Percentiles rank a stretch among this genome's conserved stretches.
Evolutionary conservation across 2,329 filamentous ascomycete genomes (phyloP).

Genomic region (Penicillium sp.): DNA sequence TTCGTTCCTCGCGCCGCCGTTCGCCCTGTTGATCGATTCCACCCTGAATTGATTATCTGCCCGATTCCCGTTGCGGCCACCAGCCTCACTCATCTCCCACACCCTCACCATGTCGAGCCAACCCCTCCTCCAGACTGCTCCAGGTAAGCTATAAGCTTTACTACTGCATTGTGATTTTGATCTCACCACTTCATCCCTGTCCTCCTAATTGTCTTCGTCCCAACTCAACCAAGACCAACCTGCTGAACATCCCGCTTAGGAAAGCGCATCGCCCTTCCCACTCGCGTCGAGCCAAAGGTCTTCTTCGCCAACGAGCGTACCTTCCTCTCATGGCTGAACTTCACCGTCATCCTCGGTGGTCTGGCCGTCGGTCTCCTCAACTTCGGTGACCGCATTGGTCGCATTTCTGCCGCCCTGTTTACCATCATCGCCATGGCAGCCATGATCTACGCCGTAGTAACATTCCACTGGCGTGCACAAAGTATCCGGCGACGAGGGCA

Average conservation of each 20-base stretch:
- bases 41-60: background rate
- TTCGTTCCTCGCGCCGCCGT: constrained; percentile 10
- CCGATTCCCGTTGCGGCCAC: background rate
- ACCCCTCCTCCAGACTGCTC: constrained; percentile 90
- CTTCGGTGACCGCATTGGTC: constrained; percentile 92
- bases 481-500: constrained; percentile 89
- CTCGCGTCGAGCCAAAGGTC: constrained; percentile 97
- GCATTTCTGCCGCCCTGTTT: constrained; percentile 91
- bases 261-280: constrained; percentile 97
- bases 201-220: background rate
- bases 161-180: background rate
- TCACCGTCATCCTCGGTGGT: constrained; percentile 96
- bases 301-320: constrained; percentile 99
- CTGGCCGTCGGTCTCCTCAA: constrained; percentile 96
- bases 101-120: constrained; percentile 79
- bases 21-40: background rate
- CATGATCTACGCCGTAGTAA: constrained; percentile 92
- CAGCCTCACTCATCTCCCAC: background rate
- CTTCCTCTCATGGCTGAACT: constrained; percentile 99
- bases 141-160: constrained; percentile 64
- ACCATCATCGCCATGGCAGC: constrained; percentile 91
- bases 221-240: background rate
- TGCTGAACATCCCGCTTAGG: constrained; percentile 55
- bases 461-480: constrained; percentile 96
- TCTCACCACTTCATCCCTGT: background rate